These are phyloP conservation scores for Ophioceras dolichostomum DNA, from an alignment of 2,329 filamentous ascomycete genomes.

Conservation along the genomic window DNA sequence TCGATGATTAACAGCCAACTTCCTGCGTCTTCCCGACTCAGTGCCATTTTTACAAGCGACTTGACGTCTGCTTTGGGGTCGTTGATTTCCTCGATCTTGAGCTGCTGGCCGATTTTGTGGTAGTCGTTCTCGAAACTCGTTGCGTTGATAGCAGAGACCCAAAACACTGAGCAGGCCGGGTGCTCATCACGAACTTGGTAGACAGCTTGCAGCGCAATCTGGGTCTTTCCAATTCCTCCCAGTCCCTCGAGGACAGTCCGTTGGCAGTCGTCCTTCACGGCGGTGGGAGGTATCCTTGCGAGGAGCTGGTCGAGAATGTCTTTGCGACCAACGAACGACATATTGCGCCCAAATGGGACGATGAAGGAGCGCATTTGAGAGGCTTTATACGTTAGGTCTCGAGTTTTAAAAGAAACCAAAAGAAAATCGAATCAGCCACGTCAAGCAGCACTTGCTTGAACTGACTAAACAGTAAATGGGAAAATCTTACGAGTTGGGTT, in stretches of 20 bases:
- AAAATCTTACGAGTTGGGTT: no score
- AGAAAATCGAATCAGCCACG: no score
- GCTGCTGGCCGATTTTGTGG: conserved; percentile 15
- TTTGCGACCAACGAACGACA: background rate
- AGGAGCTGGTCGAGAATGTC: background rate
- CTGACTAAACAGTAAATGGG: no score
- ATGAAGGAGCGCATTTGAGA: background rate
- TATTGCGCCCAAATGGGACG: background rate
- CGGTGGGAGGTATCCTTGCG: background rate
- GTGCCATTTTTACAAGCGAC: conserved; percentile 17
- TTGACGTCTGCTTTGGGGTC: conserved; percentile 22
- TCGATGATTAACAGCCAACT: conserved; percentile 31
- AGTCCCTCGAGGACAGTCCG: conserved; percentile 13
- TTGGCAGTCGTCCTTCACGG: background rate
- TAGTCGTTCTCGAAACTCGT: conserved; percentile 22
- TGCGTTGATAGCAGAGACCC: conserved; percentile 19
- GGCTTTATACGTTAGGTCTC: no score
- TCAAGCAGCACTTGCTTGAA: no score
- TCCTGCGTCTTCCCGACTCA: conserved; percentile 15
- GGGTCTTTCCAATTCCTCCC: conserved; percentile 24
- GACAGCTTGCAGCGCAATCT: conserved; percentile 22
- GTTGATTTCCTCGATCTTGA: conserved; percentile 15
- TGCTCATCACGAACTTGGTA: conserved; percentile 13
- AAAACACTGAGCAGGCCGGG: conserved; percentile 25
- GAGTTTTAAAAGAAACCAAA: no score